Percentiles rank a stretch among this genome's conserved stretches.
Evolutionary conservation across 805 yeast species (phyloP).

Genomic region (Kazachstania taianensis): DNA sequence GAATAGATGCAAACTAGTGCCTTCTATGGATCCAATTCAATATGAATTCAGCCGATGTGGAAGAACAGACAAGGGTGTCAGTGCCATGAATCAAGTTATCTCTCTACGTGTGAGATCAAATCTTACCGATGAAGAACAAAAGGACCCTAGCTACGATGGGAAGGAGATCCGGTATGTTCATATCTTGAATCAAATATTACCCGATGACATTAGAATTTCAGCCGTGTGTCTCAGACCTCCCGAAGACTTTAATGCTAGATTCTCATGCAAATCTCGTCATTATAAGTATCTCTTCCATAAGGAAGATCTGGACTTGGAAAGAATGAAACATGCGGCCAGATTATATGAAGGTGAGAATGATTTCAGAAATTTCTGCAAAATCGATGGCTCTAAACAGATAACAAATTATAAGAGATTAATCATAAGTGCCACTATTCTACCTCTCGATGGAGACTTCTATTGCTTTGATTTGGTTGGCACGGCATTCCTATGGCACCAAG

Average conservation of each 20-base stretch:
- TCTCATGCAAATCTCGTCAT: conserved; percentile 79
- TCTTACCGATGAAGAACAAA: conserved; percentile 53
- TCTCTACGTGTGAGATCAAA: conserved; percentile 67
- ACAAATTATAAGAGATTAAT: conserved; percentile 65
- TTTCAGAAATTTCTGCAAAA: conserved; percentile 87
- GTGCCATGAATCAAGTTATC: conserved; percentile 93
- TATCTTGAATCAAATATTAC: conserved; percentile 66
- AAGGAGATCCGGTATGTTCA: conserved; percentile 69
- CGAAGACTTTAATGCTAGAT: conserved; percentile 75
- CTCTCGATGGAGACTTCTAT: conserved; percentile 36
- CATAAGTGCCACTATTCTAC: conserved; percentile 39
- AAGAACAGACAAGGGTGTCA: conserved; percentile 91
- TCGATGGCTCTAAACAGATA: conserved; percentile 91
- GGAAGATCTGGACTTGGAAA: conserved; percentile 45
- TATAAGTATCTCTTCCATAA: conserved; percentile 70
- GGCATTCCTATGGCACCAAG: conserved; percentile 97
- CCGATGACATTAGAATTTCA: conserved; percentile 75
- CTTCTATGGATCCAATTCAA: conserved; percentile 46
- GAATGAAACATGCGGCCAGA: conserved; percentile 62
- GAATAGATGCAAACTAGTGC: conserved; percentile 53
- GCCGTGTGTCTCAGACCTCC: conserved; percentile 81
- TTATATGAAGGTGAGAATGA: conserved; percentile 64
- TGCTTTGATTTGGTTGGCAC: conserved; percentile 74
- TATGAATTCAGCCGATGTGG: conserved; percentile 86
- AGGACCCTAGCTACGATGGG: conserved; percentile 43